Evolutionary conservation across 108 stramenopile genomes (phyloP).

Genomic region (Cyclotella baltica): DNA sequence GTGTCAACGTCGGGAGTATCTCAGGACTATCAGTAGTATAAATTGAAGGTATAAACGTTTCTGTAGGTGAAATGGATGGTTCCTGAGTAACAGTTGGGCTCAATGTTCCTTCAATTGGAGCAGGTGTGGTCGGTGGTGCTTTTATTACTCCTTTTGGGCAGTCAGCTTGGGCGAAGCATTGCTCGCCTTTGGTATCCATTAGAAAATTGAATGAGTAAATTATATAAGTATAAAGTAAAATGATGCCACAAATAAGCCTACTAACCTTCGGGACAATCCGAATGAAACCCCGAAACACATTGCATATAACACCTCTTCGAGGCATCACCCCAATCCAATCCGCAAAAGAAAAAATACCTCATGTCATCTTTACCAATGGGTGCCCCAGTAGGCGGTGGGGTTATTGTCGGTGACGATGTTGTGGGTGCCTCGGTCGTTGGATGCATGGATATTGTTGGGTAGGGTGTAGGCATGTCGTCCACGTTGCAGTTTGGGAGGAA

Average conservation of each 20-base stretch:
- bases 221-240: too few relatives aligned
- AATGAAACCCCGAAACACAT: slow-evolving; percentile 35
- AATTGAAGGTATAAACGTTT: slow-evolving; percentile 9
- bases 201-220: too few relatives aligned
- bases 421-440: slow-evolving; percentile 1
- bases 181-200: too few relatives aligned
- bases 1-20: slow-evolving; percentile 17
- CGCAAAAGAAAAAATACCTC: slow-evolving; percentile 52
- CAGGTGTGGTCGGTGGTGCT: slow-evolving; percentile 10
- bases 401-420: slow-evolving; percentile 12
- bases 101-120: slow-evolving; percentile 22
- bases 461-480: slow-evolving; percentile 12
- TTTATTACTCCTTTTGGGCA: slow-evolving; percentile 38
- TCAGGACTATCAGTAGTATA: slow-evolving; percentile 14
- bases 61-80: slow-evolving; percentile 26
- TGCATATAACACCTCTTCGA: slow-evolving; percentile 37
- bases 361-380: slow-evolving; percentile 49
- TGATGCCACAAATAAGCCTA: too few relatives aligned
- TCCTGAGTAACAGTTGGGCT: slow-evolving; percentile 23
- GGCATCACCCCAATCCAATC: slow-evolving; percentile 31
- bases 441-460: slow-evolving; percentile 1
- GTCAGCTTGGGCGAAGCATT: slow-evolving; percentile 54
- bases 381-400: slow-evolving; percentile 14
- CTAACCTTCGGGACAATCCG: slow-evolving; percentile 38
- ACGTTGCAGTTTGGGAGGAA: slow-evolving; percentile 19